Base-by-base conservation (phyloP, 1,139 yeast genomes). In the Nakaseomyces glabratus region DNA sequence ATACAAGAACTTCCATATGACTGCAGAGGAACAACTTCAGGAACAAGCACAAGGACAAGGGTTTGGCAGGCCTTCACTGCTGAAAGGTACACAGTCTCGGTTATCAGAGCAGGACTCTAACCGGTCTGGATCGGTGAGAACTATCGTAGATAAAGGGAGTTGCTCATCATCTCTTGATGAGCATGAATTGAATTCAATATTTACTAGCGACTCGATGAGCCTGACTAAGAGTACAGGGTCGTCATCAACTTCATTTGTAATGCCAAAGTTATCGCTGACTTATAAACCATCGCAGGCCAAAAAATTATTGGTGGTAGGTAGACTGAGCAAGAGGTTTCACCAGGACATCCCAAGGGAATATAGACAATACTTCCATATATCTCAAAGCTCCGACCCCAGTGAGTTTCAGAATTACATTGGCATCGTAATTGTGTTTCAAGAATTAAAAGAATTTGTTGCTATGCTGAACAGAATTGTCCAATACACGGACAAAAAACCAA, bases 221-320 rank as follows among this genome's bases (percentile, higher is more conserved):
- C 14, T 51, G 7, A 46, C 49, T 7, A 45, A 44, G 28, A 49
- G 52, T 30, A 26, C 51, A 5, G 43, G 51, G 9, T 46, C 52
- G 9, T 48, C 57, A 7, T 48, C 57, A 9, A 45, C 44, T 15
- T 51, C 56, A n/a, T 52, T 54, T 36, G 50, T 55, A n/a, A 55
- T 55, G 58, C 58, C 58, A 8, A 54, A 46, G 37, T 34, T 54
- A 13, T 49, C 58, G 1, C 31, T 49, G 9, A 37, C 46, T 5
- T 40, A 44, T 33, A 45, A 42, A 29, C 6, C 30, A 2, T 17
- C 21, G 7, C 30, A 26, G 12, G 21, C 18, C 11, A 26, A 26
- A 21, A 26, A 20, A 6, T 39, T 52, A 15, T 37, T 52, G 16
- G 40, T 52, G 15, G 35, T 52, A 6, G 56, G 56, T 4, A 48